Base-by-base conservation (phyloP, 108 stramenopile species). In the Phaeodactylum tricornutum region DNA sequence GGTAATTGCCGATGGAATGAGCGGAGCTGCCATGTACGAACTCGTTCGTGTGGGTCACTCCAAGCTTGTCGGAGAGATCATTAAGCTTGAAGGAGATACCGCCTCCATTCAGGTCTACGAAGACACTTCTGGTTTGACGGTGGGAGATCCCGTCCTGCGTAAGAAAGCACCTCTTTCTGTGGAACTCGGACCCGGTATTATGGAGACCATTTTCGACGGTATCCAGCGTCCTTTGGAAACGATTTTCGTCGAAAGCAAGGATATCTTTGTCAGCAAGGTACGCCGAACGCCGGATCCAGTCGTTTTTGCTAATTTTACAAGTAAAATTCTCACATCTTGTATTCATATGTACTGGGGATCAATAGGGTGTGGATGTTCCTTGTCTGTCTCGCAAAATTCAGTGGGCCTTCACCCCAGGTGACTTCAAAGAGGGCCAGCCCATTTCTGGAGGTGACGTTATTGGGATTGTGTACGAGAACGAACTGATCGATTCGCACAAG, bases 121-220 rank as follows among this genome's bases (percentile, higher is more conserved):
- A 66, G 95, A 98, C 62, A 98, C 97, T 24, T 87, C 89, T 15
- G 98, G 98, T 29, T 67, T 99, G 29, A 96, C 94, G 24, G 96
- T 99, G 32, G 98, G 97, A 28, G 97, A 98, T 57, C 96, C 95
- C 31, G 88, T 91, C 7, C 72, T 93, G 21, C 72, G 98, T 30
- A 97, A 89, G 75, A 87, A 92, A 61, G 87, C 93, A 57, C 97
- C 98, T 28, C 70, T 99, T 19, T 89, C 86, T 26, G 95, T 99
- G 22, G 96, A 96, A 61, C 81, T 99, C 19, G 98, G 98, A 27
- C 98, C 98, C 19, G 98, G 98, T 47, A 96, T 99, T 83, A 98
- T 98, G 96, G 96, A 85, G 38, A 94, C 94, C 37, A 99, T 99
- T 72, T 98, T 99, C 69, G 98, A 99, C 72, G 98, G 98, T 43